Base-by-base conservation (phyloP, 192 early-diverging fungal genomes). In the Backusella luteola region DNA sequence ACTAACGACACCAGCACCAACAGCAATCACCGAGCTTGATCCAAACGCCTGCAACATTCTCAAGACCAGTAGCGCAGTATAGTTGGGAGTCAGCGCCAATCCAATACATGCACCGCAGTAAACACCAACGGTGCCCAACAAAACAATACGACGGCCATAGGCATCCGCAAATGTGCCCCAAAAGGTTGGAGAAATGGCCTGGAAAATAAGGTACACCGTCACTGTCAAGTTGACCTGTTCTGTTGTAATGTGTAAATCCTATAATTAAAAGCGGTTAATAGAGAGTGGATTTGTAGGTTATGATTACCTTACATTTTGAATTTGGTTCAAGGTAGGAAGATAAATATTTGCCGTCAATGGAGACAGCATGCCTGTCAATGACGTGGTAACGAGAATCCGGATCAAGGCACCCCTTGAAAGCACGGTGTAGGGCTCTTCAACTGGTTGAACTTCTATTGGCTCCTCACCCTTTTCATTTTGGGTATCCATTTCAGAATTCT, bases 41-140 rank as follows among this genome's bases (percentile, higher is more conserved):
- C 84, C 80, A 17, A 70, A 75, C 1, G 80, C 77, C 49, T 85
- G 84, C 9, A 85, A n/a, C 67, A 82, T 71, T 35, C 84, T 77
- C 36, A 77, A 52, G 0, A 74, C 41, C 7, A 85, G 23, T 0
- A 85, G 67, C 14, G 66, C 53, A 4, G 59, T 59, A 41, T 82
- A 79, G 34, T 66, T 82, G 39, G 56, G 63, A 5, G 75, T 38
- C 26, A 76, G 14, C 2, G 78, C 80, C 3, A 77, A 72, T 7
- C 84, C 80, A 34, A 79, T 66, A 67, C 81, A 74, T 36, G 78
- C 80, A 26, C 44, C 76, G 6, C 74, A 34, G 52, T 74, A 85
- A n/a, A 82, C 63, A 0, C 71, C n/a, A 26, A 85, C 49, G 6
- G 78, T 80, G 0, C 9, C 44, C 3, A 85, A 15, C n/a, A 82